Percentiles rank a stretch among this genome's conserved stretches.
Conservation (phyloP, 805 yeast species). For the Kodamaea lidongshanica region DNA sequence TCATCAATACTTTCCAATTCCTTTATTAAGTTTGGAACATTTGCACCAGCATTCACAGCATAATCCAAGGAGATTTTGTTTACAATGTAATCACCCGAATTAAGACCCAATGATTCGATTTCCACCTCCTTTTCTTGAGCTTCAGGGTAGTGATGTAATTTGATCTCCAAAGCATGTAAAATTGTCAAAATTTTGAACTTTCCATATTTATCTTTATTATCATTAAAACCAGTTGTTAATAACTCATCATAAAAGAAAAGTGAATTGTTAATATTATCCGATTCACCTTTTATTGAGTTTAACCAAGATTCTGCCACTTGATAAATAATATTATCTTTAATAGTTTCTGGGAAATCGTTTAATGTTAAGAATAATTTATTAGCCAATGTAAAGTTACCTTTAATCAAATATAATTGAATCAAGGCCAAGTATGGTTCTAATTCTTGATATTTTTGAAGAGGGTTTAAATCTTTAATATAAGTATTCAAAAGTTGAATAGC, state of each 20-base stretch:
- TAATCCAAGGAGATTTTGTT: slow-evolving; percentile 60
- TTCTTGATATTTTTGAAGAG: slow-evolving; percentile 22
- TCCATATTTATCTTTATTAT: slow-evolving; percentile 30
- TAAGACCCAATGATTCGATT: slow-evolving; percentile 39
- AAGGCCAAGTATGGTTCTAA: slow-evolving; percentile 38
- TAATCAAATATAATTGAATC: slow-evolving; percentile 34
- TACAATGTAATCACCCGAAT: slow-evolving; percentile 46
- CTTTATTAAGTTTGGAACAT: slow-evolving; percentile 43
- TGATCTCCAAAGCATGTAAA: slow-evolving; percentile 69
- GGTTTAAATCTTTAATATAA: slow-evolving; percentile 20
- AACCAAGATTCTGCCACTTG: slow-evolving; percentile 77
- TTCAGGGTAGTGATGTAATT: slow-evolving; percentile 76
- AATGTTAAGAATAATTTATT: slow-evolving; percentile 27
- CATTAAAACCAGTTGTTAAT: slow-evolving; percentile 43
- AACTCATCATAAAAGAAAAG: slow-evolving; percentile 76
- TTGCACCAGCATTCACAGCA: slow-evolving; percentile 32
- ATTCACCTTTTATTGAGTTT: slow-evolving; percentile 32
- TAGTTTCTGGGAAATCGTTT: slow-evolving; percentile 27
- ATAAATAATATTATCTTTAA: slow-evolving; percentile 62
- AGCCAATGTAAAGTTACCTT: slow-evolving; percentile 32
- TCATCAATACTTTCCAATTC: slow-evolving; percentile 45
- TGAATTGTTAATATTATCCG: slow-evolving; percentile 36
- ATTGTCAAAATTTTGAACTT: slow-evolving; percentile 41
- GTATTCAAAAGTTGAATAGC: slow-evolving; percentile 27
- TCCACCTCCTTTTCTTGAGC: slow-evolving; percentile 54